Percentiles rank a stretch among this genome's conserved stretches.
These are phyloP conservation scores for Ogataea minuta DNA, from an alignment of 805 yeast species.

Conservation along the genomic window DNA sequence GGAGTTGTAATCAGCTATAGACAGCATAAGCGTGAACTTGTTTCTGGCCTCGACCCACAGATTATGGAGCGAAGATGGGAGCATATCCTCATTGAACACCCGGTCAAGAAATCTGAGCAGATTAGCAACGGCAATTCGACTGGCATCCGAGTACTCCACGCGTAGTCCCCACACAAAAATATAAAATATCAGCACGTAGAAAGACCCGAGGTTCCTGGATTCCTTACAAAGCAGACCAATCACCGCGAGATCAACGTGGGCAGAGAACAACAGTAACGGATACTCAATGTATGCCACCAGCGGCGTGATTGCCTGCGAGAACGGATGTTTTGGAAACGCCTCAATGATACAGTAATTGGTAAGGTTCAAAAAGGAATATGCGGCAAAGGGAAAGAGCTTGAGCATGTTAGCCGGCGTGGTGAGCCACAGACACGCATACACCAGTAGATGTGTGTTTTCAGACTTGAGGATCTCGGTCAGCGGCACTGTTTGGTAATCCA, in stretches of 20 bases:
- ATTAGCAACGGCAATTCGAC: constrained; percentile 31
- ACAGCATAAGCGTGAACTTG: constrained; percentile 21
- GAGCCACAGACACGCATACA: constrained; percentile 39
- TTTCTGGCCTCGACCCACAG: constrained; percentile 21
- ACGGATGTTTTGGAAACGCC: constrained; percentile 31
- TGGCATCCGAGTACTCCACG: constrained; percentile 38
- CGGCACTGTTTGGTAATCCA: constrained; percentile 21
- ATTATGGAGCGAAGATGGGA: constrained; percentile 12
- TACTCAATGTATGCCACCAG: constrained; percentile 37
- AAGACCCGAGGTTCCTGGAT: constrained; percentile 21
- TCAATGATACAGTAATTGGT: constrained; percentile 35
- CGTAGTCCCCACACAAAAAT: constrained; percentile 38
- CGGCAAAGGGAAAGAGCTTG: constrained; percentile 41
- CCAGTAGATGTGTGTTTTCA: constrained; percentile 41
- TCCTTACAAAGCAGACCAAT: constrained; percentile 33
- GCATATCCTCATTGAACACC: constrained; percentile 17
- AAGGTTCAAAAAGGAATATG: constrained; percentile 41
- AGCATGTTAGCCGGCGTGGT: constrained; percentile 32
- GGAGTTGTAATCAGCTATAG: constrained; percentile 18
- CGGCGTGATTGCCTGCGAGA: constrained; percentile 37
- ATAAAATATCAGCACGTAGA: constrained; percentile 36
- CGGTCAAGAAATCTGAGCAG: constrained; percentile 24
- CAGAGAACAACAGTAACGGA: constrained; percentile 38
- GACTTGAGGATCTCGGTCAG: constrained; percentile 38
- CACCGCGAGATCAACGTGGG: constrained; percentile 38